Conservation (phyloP, 768 basidiomycete genomes). For the Chalciporus piperatus region DNA sequence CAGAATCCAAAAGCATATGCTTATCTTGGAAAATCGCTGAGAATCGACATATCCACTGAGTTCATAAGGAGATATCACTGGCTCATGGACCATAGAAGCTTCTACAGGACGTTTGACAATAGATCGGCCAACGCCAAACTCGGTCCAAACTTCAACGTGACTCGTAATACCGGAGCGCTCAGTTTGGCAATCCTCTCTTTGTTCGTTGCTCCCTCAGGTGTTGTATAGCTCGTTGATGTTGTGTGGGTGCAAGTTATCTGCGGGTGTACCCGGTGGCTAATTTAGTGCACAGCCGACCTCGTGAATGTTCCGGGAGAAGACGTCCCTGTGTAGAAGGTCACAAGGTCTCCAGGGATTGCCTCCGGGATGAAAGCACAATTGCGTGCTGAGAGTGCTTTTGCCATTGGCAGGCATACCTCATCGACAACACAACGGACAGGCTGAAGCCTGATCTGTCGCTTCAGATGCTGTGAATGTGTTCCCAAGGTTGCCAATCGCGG, state of each 20-base stretch:
- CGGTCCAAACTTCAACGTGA: neutral
- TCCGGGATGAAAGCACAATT: constrained; percentile 13
- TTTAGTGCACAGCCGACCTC: constrained; percentile 10
- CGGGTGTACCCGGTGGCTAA: constrained; percentile 18
- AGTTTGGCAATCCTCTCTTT: neutral
- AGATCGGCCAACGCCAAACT: constrained; percentile 5
- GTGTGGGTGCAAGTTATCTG: neutral
- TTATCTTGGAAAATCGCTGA: constrained; percentile 11
- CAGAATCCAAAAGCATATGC: neutral
- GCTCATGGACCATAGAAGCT: neutral
- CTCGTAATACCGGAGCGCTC: neutral
- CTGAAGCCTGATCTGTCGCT: constrained; percentile 1
- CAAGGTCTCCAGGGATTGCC: constrained; percentile 6
- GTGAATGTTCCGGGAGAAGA: neutral
- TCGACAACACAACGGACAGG: constrained; percentile 1
- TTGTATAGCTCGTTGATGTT: neutral
- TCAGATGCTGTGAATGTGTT: neutral
- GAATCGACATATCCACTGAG: neutral
- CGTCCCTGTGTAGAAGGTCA: constrained; percentile 10
- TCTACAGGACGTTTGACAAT: constrained; percentile 3
- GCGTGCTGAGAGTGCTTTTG: constrained; percentile 17
- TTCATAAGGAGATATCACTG: neutral
- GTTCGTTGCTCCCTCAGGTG: neutral
- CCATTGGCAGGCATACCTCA: constrained; percentile 21
- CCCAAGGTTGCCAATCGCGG: constrained; percentile 1